phyloP scores from a whole-genome alignment of 1,284 basidiomycete species.

The Xanthoconium separans region DNA sequence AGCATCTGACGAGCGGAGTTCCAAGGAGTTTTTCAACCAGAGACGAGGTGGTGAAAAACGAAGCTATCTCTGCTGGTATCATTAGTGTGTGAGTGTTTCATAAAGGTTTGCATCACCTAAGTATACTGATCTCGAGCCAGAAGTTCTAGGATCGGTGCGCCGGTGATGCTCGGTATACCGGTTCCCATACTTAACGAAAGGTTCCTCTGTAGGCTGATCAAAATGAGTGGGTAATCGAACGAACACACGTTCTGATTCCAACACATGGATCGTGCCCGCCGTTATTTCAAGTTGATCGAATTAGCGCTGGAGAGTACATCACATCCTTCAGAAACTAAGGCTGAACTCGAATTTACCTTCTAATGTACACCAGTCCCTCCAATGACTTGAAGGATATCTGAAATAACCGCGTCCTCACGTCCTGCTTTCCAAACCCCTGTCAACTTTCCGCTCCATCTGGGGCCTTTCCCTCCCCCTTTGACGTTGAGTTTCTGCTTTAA shows the following conservation, averaged over 20 bases:
- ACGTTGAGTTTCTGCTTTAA: constrained; percentile 57
- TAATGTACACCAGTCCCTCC: constrained; percentile 1
- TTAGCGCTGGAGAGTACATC: not conserved
- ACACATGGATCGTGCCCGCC: not conserved
- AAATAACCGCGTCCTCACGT: constrained; percentile 41
- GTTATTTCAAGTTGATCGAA: not conserved
- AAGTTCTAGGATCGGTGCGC: too few relatives aligned
- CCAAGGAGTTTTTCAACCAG: too few relatives aligned
- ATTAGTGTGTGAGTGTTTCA: too few relatives aligned
- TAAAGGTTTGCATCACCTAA: too few relatives aligned
- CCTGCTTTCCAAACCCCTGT: constrained; percentile 51
- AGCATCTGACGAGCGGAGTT: too few relatives aligned
- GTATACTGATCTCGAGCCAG: too few relatives aligned
- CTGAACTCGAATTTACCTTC: not conserved
- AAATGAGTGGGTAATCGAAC: too few relatives aligned
- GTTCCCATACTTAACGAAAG: too few relatives aligned
- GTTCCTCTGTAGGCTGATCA: too few relatives aligned
- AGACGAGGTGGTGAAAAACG: too few relatives aligned
- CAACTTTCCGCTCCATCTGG: constrained; percentile 68
- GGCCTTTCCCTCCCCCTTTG: constrained; percentile 66
- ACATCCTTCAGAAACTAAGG: not conserved
- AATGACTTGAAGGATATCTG: constrained; percentile 40
- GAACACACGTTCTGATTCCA: not conserved
- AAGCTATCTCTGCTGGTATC: too few relatives aligned
- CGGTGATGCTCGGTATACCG: too few relatives aligned